A percentile compares a stretch with the other conserved stretches of the same genome.
Evolutionary conservation across 1,284 basidiomycete genomes (phyloP).

Genomic region (Cryptococcus sp.): DNA sequence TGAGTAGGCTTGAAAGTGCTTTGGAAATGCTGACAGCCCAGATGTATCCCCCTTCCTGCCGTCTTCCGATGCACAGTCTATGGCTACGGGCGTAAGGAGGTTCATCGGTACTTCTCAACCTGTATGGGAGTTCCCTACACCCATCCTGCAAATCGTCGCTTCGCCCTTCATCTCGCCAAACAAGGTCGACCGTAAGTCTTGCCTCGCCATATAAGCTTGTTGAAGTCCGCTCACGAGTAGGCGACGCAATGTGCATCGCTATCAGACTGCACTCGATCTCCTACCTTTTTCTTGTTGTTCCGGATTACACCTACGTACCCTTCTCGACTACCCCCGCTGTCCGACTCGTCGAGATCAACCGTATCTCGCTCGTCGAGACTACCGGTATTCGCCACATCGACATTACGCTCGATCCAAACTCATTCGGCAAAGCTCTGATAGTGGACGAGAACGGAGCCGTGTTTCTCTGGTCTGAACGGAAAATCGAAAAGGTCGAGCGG

Average conservation of each 20-base stretch:
- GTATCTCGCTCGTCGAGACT: slow-evolving; percentile 16
- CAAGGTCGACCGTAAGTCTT: slow-evolving; percentile 15
- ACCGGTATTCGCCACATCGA: slow-evolving; percentile 29
- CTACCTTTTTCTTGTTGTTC: slow-evolving; percentile 18
- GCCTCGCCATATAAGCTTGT: not conserved
- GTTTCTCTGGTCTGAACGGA: slow-evolving; percentile 36
- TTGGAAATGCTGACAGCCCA: slow-evolving; percentile 2
- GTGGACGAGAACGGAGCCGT: slow-evolving; percentile 38
- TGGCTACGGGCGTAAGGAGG: slow-evolving; percentile 1
- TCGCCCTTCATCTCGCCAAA: slow-evolving; percentile 18
- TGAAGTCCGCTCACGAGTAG: slow-evolving; percentile 17
- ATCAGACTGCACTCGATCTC: slow-evolving; percentile 23
- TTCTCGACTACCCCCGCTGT: slow-evolving; percentile 6
- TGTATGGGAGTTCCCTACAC: slow-evolving; percentile 19
- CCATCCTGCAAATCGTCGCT: slow-evolving; percentile 23
- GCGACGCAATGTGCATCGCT: slow-evolving; percentile 15
- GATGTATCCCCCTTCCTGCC: slow-evolving; percentile 29
- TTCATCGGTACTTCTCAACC: slow-evolving; percentile 16
- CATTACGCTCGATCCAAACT: slow-evolving; percentile 22
- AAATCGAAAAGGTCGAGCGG: slow-evolving; percentile 7
- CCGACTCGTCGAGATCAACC: slow-evolving; percentile 5
- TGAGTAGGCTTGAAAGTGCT: slow-evolving; percentile 17
- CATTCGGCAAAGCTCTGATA: slow-evolving; percentile 23
- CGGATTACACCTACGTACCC: slow-evolving; percentile 16
- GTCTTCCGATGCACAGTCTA: slow-evolving; percentile 4